Percentiles rank a stretch among this genome's conserved stretches.
These are phyloP conservation scores for Psilocybe mexicana DNA, from an alignment of 1,284 basidiomycete genomes.

Conservation along the genomic window DNA sequence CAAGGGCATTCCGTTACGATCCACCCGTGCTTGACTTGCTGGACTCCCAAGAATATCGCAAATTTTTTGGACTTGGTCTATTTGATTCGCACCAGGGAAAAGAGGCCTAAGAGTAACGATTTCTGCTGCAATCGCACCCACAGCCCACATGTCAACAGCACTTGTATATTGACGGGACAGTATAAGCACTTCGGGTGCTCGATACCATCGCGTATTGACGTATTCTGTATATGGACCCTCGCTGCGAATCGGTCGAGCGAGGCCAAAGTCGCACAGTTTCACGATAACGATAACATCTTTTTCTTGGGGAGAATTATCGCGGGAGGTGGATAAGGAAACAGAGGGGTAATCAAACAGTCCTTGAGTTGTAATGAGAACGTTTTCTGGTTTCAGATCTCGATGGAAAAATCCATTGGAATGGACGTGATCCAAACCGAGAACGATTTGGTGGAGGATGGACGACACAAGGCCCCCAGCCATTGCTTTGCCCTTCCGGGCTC, in stretches of 20 bases:
- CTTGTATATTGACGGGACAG: constrained; percentile 86
- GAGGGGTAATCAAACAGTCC: constrained; percentile 84
- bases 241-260: constrained; percentile 83
- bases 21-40: constrained; percentile 2
- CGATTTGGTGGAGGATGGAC: constrained; percentile 90
- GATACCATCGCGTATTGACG: constrained; percentile 48
- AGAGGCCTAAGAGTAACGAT: constrained; percentile 89
- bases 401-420: constrained; percentile 92
- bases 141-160: constrained; percentile 97
- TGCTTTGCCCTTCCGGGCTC: constrained; percentile 88
- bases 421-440: constrained; percentile 86
- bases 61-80: constrained; percentile 88
- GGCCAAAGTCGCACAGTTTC: constrained; percentile 97
- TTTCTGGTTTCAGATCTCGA: constrained; percentile 98
- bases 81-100: constrained; percentile 88
- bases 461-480: constrained; percentile 93
- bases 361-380: constrained; percentile 96
- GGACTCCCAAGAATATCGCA: constrained; percentile 86
- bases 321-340: constrained; percentile 47
- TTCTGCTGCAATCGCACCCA: constrained; percentile 95
- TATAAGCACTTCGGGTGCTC: constrained; percentile 92
- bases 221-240: constrained; percentile 94
- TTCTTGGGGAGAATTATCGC: constrained; percentile 57
- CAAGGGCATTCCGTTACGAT: constrained; percentile 3
- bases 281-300: constrained; percentile 93